These are phyloP conservation scores for Zasmidium citrigriseum DNA, from an alignment of 2,329 filamentous ascomycete species.

Conservation along the genomic window DNA sequence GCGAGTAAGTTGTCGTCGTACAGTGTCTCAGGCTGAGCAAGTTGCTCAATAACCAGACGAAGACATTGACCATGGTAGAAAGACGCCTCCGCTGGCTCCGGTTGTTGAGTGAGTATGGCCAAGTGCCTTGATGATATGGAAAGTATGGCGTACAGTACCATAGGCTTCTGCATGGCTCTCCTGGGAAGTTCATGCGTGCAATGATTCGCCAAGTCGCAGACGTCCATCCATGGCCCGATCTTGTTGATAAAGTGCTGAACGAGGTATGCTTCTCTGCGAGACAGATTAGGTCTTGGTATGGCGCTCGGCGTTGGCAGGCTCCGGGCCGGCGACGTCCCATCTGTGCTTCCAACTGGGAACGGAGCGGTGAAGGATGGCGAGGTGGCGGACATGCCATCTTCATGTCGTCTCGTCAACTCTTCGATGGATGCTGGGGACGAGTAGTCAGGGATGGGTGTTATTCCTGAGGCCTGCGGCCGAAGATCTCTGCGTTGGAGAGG, in stretches of 20 bases:
- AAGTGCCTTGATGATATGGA: constrained; percentile 39
- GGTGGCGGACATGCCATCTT: constrained; percentile 8
- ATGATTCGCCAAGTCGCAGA: constrained; percentile 35
- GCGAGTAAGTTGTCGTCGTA: constrained; percentile 37
- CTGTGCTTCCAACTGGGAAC: constrained; percentile 10
- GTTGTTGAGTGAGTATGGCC: constrained; percentile 25
- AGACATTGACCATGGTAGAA: constrained; percentile 39
- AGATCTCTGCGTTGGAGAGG: too few species aligned
- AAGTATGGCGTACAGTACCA: constrained; percentile 36
- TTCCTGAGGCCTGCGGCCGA: neutral
- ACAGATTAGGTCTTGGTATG: constrained; percentile 10
- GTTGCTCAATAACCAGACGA: constrained; percentile 36
- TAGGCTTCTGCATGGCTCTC: constrained; percentile 34
- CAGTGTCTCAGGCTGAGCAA: constrained; percentile 28
- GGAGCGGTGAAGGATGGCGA: constrained; percentile 8
- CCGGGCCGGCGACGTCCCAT: constrained; percentile 2
- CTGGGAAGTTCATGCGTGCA: constrained; percentile 36
- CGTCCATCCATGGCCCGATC: constrained; percentile 39
- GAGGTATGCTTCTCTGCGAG: constrained; percentile 21
- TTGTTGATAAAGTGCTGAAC: constrained; percentile 36
- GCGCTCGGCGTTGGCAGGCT: constrained; percentile 7
- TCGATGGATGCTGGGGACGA: constrained; percentile 21
- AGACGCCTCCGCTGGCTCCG: constrained; percentile 31
- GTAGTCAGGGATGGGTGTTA: neutral
- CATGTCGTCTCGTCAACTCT: constrained; percentile 21